Percentiles rank a stretch among this genome's conserved stretches.
These are phyloP conservation scores for Debaryomyces sp. DNA, from an alignment of 1,139 yeast genomes.

Conservation along the genomic window DNA sequence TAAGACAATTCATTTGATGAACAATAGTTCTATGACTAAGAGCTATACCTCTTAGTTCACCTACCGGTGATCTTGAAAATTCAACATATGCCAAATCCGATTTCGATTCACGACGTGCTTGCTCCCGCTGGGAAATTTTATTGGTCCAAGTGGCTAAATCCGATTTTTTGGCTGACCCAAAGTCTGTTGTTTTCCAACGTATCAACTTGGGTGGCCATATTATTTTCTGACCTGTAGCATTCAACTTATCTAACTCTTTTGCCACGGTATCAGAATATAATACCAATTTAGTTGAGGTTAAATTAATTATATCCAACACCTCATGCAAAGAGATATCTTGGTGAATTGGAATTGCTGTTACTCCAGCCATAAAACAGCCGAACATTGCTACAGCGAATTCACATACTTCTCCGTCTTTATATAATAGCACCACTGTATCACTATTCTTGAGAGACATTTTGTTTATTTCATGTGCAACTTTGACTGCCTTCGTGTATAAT, in stretches of 20 bases:
- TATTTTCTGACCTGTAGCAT: constrained; percentile 37
- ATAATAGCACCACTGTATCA: constrained; percentile 82
- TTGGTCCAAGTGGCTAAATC: constrained; percentile 37
- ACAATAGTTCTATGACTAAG: constrained; percentile 84
- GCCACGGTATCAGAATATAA: constrained; percentile 79
- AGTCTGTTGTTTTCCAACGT: constrained; percentile 86
- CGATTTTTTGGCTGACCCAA: constrained; percentile 65
- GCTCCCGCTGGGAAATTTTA: constrained; percentile 22
- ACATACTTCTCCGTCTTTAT: constrained; percentile 79
- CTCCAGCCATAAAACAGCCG: constrained; percentile 93
- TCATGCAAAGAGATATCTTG: constrained; percentile 70
- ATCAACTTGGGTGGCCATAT: constrained; percentile 50
- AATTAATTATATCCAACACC: constrained; percentile 67
- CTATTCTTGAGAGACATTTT: constrained; percentile 70
- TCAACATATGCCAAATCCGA: constrained; percentile 89
- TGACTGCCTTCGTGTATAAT: constrained; percentile 77
- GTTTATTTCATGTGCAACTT: constrained; percentile 84
- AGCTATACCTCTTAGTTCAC: constrained; percentile 92
- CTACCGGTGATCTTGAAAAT: constrained; percentile 86
- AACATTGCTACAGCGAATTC: constrained; percentile 85
- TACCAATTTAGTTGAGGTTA: constrained; percentile 77
- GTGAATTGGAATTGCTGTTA: constrained; percentile 91
- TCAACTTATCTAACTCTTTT: constrained; percentile 65
- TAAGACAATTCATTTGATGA: constrained; percentile 82
- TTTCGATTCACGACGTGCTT: constrained; percentile 20